phyloP scores from a whole-genome alignment of 2,329 filamentous ascomycete species.

The Podosphaera xanthii region DNA sequence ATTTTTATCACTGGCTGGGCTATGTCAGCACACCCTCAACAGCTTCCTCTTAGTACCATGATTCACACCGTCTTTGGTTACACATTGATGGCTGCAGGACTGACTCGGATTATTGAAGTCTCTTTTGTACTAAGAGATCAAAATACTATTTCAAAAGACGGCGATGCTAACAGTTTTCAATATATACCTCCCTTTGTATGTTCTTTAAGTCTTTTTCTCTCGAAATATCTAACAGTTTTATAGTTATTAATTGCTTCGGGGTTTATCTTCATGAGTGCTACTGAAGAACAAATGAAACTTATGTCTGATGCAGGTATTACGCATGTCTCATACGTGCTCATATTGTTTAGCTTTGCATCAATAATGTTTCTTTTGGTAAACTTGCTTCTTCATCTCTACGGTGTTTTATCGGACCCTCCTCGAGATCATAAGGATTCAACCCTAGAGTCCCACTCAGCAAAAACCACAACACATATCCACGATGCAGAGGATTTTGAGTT shows the following conservation, averaged over 20 bases:
- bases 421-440: constrained; percentile 11
- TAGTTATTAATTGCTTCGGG: constrained; percentile 78
- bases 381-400: constrained; percentile 68
- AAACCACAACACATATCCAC: constrained; percentile 34
- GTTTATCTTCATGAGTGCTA: constrained; percentile 94
- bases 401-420: constrained; percentile 26
- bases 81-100: constrained; percentile 74
- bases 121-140: constrained; percentile 64
- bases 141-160: constrained; percentile 39
- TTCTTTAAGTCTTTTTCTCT: constrained; percentile 10
- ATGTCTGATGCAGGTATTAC: constrained; percentile 54
- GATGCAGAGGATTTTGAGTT: constrained; percentile 90
- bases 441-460: constrained; percentile 13
- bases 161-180: constrained; percentile 51
- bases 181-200: constrained; percentile 48
- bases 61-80: constrained; percentile 83
- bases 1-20: constrained; percentile 84
- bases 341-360: constrained; percentile 77
- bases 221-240: constrained; percentile 10
- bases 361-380: constrained; percentile 78
- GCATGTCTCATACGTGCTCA: constrained; percentile 78
- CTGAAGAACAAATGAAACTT: constrained; percentile 81
- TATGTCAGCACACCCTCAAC: constrained; percentile 82
- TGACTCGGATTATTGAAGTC: constrained; percentile 74
- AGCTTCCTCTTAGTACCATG: constrained; percentile 62